phyloP scores from a whole-genome alignment of 108 stramenopile species.

The Skeletonema costatum region DNA sequence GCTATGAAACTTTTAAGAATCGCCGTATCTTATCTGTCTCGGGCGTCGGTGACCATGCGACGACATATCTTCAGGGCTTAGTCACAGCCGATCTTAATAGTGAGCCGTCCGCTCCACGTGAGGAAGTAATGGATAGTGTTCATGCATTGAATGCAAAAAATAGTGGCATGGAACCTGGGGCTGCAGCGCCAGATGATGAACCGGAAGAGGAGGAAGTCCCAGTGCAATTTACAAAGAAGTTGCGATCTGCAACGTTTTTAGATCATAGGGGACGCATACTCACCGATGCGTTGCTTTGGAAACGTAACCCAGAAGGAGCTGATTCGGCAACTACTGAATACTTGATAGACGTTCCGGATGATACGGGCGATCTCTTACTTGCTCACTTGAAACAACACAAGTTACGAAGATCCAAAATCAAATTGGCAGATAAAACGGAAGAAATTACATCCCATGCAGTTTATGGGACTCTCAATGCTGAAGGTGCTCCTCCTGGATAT shows the following conservation, averaged over 20 bases:
- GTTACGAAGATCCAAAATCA: slow-evolving; percentile 70
- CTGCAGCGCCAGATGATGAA: neutral
- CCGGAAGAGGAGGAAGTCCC: slow-evolving; percentile 26
- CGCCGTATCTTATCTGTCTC: slow-evolving; percentile 80
- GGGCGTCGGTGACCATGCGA: slow-evolving; percentile 61
- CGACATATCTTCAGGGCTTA: slow-evolving; percentile 76
- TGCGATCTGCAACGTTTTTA: slow-evolving; percentile 76
- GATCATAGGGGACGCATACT: slow-evolving; percentile 84
- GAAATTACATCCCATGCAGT: slow-evolving; percentile 67
- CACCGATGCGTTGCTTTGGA: slow-evolving; percentile 86
- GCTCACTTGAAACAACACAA: slow-evolving; percentile 73
- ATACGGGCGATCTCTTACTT: slow-evolving; percentile 60
- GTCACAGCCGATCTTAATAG: slow-evolving; percentile 69
- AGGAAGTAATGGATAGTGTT: slow-evolving; percentile 34
- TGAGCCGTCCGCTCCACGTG: slow-evolving; percentile 61
- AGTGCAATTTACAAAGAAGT: slow-evolving; percentile 62
- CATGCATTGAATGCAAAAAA: slow-evolving; percentile 3
- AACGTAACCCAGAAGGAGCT: slow-evolving; percentile 18
- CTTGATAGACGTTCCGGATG: slow-evolving; percentile 73
- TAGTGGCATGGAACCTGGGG: neutral
- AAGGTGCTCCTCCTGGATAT: slow-evolving; percentile 68
- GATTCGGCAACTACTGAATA: slow-evolving; percentile 47
- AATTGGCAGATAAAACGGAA: slow-evolving; percentile 58
- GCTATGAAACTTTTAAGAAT: slow-evolving; percentile 73
- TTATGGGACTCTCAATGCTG: slow-evolving; percentile 78